Evolutionary conservation across 208 protist species (phyloP).

Genomic region (Tritrichomonas musculus): DNA sequence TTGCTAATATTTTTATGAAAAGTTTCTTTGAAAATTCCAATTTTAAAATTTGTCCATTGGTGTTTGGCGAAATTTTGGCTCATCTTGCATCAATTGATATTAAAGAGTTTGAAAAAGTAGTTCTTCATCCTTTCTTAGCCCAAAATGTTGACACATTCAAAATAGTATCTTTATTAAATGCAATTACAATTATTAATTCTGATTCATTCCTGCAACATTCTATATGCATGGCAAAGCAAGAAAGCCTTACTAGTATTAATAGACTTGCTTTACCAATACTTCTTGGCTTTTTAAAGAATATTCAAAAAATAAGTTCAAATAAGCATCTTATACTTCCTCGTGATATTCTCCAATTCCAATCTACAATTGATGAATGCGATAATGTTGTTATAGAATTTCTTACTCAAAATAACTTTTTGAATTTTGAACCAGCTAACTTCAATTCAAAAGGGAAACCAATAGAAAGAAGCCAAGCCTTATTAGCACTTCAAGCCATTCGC

Average conservation of each 20-base stretch:
- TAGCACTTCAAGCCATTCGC: too few species aligned
- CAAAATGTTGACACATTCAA: neutral
- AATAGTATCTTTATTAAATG: neutral
- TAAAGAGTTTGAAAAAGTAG: neutral
- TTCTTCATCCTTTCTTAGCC: neutral
- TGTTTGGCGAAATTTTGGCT: neutral
- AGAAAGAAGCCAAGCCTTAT: too few species aligned
- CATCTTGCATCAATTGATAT: slow-evolving; percentile 4
- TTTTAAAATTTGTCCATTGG: neutral
- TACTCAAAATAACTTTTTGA: neutral
- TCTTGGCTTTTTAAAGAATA: neutral
- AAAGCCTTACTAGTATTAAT: neutral
- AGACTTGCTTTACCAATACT: neutral
- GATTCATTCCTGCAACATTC: neutral
- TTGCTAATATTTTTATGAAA: neutral
- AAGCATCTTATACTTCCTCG: neutral
- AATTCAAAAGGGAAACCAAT: too few species aligned
- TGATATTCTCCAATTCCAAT: neutral
- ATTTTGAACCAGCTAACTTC: neutral
- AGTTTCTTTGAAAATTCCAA: neutral
- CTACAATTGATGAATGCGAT: neutral
- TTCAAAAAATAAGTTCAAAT: neutral
- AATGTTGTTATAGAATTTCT: neutral
- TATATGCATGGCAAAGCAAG: neutral
- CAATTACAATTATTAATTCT: neutral